These are phyloP conservation scores for Paecilomyces variotii DNA, from an alignment of 2,329 filamentous ascomycete genomes.

Conservation along the genomic window DNA sequence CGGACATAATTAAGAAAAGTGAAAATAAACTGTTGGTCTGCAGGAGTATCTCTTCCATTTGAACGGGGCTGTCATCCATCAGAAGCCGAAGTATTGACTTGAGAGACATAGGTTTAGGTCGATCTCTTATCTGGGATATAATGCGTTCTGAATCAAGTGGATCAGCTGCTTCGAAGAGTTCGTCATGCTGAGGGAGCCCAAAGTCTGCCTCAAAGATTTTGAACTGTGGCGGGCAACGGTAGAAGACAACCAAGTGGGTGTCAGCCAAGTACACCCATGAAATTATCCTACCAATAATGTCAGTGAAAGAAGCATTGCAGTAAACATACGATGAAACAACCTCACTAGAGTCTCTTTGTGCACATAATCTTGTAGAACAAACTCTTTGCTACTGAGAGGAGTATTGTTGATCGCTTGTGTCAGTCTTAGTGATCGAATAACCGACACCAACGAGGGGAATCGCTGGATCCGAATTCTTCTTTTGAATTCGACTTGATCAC, in stretches of 20 bases:
- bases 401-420: background rate
- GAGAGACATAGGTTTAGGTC: background rate
- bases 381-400: background rate
- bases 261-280: background rate
- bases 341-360: background rate
- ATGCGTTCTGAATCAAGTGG: background rate
- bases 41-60: background rate
- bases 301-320: background rate
- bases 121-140: background rate
- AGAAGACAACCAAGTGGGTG: background rate
- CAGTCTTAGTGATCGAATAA: background rate
- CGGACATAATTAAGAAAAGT: background rate
- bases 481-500: background rate
- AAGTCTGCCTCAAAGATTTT: background rate
- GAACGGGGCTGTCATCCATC: background rate
- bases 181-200: background rate
- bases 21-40: background rate
- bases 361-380: background rate
- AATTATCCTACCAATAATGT: background rate
- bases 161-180: background rate
- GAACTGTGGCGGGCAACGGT: background rate
- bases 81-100: background rate
- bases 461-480: background rate
- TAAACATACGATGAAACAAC: background rate
- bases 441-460: background rate